Evolutionary conservation across 2,329 filamentous ascomycete genomes (phyloP), one percentile per base, ranked within the genome.

Genomic region (Cadophora luteo-olivacea): DNA sequence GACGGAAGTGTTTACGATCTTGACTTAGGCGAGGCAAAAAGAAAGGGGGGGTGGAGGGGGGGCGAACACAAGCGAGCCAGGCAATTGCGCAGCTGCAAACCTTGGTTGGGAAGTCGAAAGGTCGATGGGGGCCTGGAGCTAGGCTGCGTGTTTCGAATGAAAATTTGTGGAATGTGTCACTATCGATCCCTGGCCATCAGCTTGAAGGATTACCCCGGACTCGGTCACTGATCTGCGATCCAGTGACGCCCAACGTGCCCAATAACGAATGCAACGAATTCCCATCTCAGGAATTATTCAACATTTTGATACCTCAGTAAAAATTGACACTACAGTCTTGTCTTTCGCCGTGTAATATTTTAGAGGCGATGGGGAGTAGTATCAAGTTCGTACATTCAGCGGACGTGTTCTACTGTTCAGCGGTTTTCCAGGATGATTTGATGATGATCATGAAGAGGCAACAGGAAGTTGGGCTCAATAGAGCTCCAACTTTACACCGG

Each of bases 161-260:
- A 29, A 29, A 19, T 33, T 5, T n/a, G 29, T 14, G 25, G 52
- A 55, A n/a, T 7, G 29, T 55, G 25, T 19, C 14, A 55, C 29
- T 33, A n/a, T 32, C 12, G 1, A 33, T 7, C 52, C 29, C 25
- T 1, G 52, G 16, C 16, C 22, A 48, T 2, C 24, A 1, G 4
- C 16, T 64, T n/a, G 51, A 57, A 41, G 49, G 51, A 32, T 48
- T 45, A 64, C 62, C 62, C 51, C 32, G 48, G 62, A 55, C 24
- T 64, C 36, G 49, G 25, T n/a, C 6, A 33, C 12, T 4, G 52
- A 33, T 55, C 29, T 33, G 52, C 29, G 51, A 33, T 48, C 45
- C 33, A 57, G 38, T 57, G 51, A 57, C 9, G 62, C 51, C 62
- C 36, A 14, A 64, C 24, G 22, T 5, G 24, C 52, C 52, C 52